A percentile compares a stretch with the other conserved stretches of the same genome.
These are phyloP conservation scores for Penicillium hordei DNA, from an alignment of 2,329 filamentous ascomycete genomes.

Conservation along the genomic window DNA sequence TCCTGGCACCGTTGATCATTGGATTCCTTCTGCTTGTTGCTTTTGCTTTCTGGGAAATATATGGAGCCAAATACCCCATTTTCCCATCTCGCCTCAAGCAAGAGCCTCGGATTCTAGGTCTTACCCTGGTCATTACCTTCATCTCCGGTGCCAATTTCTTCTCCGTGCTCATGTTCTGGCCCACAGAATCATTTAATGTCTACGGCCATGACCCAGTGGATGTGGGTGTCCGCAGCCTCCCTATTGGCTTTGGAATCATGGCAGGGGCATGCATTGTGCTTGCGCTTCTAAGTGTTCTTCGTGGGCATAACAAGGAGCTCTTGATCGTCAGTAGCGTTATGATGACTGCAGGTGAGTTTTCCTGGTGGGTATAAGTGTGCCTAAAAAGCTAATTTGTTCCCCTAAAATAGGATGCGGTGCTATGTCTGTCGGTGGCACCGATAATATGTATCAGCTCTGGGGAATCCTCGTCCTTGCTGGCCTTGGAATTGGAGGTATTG, in stretches of 20 bases:
- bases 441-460: slow-evolving; percentile 58
- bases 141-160: slow-evolving; percentile 62
- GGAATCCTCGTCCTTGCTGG: slow-evolving; percentile 61
- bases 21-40: slow-evolving; percentile 44
- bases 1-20: slow-evolving; percentile 48
- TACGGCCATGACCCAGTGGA: slow-evolving; percentile 64
- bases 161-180: slow-evolving; percentile 59
- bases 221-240: slow-evolving; percentile 65
- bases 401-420: slow-evolving; percentile 50
- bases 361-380: neutral
- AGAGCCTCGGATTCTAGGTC: slow-evolving; percentile 51
- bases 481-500: slow-evolving; percentile 66
- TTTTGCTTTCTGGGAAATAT: slow-evolving; percentile 50
- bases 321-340: slow-evolving; percentile 60
- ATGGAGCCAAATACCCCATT: slow-evolving; percentile 48
- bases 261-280: slow-evolving; percentile 61
- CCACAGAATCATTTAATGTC: slow-evolving; percentile 63
- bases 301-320: slow-evolving; percentile 60
- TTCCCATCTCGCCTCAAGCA: slow-evolving; percentile 48
- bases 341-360: slow-evolving; percentile 60
- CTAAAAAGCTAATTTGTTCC: neutral
- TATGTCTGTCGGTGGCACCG: slow-evolving; percentile 50
- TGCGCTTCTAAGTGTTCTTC: slow-evolving; percentile 56
- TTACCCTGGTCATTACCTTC: slow-evolving; percentile 59
- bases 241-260: slow-evolving; percentile 64